phyloP scores from a whole-genome alignment of 2,329 filamentous ascomycete genomes.

The Fusarium caatingaense region DNA sequence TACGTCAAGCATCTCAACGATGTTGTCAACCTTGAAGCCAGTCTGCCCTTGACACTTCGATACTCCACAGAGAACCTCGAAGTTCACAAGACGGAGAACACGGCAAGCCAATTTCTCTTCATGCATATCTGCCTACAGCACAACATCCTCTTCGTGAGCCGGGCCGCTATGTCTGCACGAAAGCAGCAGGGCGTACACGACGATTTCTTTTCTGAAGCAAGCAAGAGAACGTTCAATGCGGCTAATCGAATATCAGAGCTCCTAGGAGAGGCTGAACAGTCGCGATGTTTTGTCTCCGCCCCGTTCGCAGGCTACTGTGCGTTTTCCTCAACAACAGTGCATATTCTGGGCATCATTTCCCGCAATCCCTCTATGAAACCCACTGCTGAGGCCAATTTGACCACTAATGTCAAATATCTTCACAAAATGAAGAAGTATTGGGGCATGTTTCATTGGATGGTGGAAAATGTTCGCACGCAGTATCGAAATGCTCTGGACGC shows the following conservation, averaged over 20 bases:
- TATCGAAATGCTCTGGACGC: constrained; percentile 88
- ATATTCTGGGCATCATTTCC: constrained; percentile 91
- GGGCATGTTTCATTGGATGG: constrained; percentile 98
- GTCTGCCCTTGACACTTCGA: constrained; percentile 76
- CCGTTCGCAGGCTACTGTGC: constrained; percentile 96
- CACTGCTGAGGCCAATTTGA: constrained; percentile 83
- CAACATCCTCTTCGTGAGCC: constrained; percentile 88
- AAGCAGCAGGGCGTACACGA: constrained; percentile 78
- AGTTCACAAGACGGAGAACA: constrained; percentile 83
- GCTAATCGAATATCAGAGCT: constrained; percentile 89
- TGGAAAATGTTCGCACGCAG: constrained; percentile 89
- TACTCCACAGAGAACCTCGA: constrained; percentile 87
- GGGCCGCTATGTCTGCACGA: constrained; percentile 82
- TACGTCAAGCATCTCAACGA: constrained; percentile 78
- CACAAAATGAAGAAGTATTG: constrained; percentile 97
- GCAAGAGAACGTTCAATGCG: constrained; percentile 80
- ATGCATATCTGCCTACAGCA: constrained; percentile 92
- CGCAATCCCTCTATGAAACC: constrained; percentile 81
- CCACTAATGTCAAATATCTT: constrained; percentile 89
- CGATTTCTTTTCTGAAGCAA: constrained; percentile 80
- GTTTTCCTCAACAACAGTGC: constrained; percentile 93
- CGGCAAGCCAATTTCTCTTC: constrained; percentile 92
- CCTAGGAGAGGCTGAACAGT: constrained; percentile 79
- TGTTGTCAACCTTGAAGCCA: constrained; percentile 74
- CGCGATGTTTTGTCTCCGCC: constrained; percentile 78